Conservation (phyloP, 495 filamentous ascomycete genomes). For the Penicillium mononematosum region DNA sequence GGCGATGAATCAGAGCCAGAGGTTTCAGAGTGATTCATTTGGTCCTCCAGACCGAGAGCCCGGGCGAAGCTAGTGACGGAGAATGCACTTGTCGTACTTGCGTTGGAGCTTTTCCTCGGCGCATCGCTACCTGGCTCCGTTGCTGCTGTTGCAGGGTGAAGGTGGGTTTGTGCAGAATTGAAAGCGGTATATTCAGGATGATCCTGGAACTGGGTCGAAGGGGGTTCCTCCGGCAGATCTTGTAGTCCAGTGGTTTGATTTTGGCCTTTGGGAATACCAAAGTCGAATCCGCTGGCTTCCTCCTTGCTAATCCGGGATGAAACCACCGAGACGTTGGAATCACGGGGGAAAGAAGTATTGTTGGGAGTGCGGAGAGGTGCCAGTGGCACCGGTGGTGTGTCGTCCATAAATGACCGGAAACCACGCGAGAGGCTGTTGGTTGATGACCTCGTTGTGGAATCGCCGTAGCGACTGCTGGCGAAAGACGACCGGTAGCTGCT, state of each 20-base stretch:
- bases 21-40: conserved; percentile 52
- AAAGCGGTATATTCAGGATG: conserved; percentile 10
- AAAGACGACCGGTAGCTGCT: conserved; percentile 48
- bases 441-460: conserved; percentile 41
- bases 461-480: conserved; percentile 44
- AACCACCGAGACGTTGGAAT: conserved; percentile 27
- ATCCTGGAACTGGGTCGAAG: conserved; percentile 8
- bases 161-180: conserved; percentile 13
- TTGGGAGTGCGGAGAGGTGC: conserved; percentile 30
- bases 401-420: conserved; percentile 35
- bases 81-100: conserved; percentile 32
- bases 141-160: conserved; percentile 17
- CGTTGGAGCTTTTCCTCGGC: conserved; percentile 33
- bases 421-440: conserved; percentile 38
- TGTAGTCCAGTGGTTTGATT: conserved; percentile 15
- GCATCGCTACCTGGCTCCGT: conserved; percentile 15
- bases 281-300: conserved; percentile 34
- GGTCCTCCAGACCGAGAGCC: conserved; percentile 40
- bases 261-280: conserved; percentile 20
- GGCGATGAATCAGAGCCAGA: conserved; percentile 69
- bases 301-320: conserved; percentile 24
- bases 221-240: conserved; percentile 23
- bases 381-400: conserved; percentile 40
- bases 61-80: conserved; percentile 44
- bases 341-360: conserved; percentile 23